Conservation (phyloP, 768 basidiomycete genomes). For the Imleria badia region DNA sequence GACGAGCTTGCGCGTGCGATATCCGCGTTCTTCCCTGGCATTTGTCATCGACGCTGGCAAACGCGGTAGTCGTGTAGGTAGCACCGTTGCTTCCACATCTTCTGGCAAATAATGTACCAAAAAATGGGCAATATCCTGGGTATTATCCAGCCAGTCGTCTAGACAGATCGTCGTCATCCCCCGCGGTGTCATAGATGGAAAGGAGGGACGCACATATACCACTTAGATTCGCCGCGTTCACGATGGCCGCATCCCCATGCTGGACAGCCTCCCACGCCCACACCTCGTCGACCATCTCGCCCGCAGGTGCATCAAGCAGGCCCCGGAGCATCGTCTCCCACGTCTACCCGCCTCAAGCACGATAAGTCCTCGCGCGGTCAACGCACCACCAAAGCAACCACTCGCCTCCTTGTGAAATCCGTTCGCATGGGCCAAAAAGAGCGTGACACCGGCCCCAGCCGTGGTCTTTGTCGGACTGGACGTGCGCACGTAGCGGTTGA, state of each 20-base stretch:
- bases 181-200: neutral
- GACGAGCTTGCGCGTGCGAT: constrained; percentile 53
- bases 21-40: constrained; percentile 47
- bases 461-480: neutral
- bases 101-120: constrained; percentile 65
- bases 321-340: constrained; percentile 70
- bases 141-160: constrained; percentile 81
- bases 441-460: constrained; percentile 42
- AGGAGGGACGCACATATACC: constrained; percentile 52
- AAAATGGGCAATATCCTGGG: constrained; percentile 79
- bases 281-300: constrained; percentile 57
- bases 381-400: neutral
- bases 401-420: constrained; percentile 85
- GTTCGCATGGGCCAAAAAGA: constrained; percentile 82
- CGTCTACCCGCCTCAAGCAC: constrained; percentile 44
- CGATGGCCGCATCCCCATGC: constrained; percentile 78
- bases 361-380: neutral
- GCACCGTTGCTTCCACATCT: constrained; percentile 23
- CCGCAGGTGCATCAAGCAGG: constrained; percentile 47
- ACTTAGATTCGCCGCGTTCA: constrained; percentile 61
- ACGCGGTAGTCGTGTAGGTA: constrained; percentile 58
- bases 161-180: neutral
- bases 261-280: constrained; percentile 85
- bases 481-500: constrained; percentile 62
- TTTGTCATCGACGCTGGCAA: constrained; percentile 43